Conservation (phyloP, 257 asterid species). For the Coffea eugenioides region DNA sequence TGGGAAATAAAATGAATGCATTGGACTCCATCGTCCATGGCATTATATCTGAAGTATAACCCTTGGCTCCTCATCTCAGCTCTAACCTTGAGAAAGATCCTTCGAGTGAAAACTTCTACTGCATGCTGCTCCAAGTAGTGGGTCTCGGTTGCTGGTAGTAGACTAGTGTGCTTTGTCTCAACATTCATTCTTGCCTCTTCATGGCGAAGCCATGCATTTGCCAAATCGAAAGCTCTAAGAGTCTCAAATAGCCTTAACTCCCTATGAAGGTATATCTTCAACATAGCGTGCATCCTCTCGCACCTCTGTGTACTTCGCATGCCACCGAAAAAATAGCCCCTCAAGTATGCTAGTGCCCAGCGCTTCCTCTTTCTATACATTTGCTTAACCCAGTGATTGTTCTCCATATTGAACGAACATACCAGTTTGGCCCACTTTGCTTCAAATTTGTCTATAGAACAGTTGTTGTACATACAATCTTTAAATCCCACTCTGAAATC, state of each 20-base stretch:
- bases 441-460: neutral
- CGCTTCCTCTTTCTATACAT: neutral
- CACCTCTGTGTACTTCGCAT: neutral
- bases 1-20: neutral
- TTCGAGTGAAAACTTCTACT: neutral
- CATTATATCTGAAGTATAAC: neutral
- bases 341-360: neutral
- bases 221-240: neutral
- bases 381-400: neutral
- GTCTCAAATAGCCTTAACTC: neutral
- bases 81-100: neutral
- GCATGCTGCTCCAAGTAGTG: neutral
- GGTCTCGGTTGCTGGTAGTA: neutral
- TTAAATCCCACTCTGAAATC: neutral
- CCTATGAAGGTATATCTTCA: neutral
- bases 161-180: neutral
- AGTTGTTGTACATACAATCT: neutral
- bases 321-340: neutral
- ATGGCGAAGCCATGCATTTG: neutral
- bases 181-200: neutral
- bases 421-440: neutral
- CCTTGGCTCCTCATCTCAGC: neutral
- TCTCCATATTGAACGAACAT: neutral
- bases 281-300: neutral
- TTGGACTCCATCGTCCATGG: too few species aligned